Conservation (phyloP, 306 rosid genomes). For the Prinsepia uniflora region DNA sequence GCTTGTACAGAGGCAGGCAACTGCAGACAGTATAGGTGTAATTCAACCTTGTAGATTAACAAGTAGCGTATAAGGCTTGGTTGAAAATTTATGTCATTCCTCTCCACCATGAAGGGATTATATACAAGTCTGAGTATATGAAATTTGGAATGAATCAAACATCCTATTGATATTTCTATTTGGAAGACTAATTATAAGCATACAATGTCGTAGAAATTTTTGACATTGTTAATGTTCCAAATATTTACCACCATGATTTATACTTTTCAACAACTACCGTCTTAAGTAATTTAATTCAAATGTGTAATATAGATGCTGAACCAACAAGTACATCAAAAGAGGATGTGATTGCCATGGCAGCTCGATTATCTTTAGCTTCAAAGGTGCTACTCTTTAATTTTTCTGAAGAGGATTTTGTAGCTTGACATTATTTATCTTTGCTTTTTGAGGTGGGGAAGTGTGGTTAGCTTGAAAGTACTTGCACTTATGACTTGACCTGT, state of each 20-base stretch:
- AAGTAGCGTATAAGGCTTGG: not conserved
- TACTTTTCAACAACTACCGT: conserved; percentile 1
- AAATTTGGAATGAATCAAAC: not conserved
- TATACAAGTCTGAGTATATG: not conserved
- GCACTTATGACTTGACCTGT: not conserved
- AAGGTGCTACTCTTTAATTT: conserved; percentile 47
- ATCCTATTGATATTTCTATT: not conserved
- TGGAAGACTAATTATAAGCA: not conserved
- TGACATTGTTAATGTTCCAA: not conserved
- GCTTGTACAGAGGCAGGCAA: not conserved
- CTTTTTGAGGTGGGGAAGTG: conserved; percentile 6
- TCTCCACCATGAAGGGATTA: not conserved
- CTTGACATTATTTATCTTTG: not conserved
- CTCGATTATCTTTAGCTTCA: conserved; percentile 75
- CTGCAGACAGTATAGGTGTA: not conserved
- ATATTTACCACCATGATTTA: not conserved
- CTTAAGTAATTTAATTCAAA: conserved; percentile 18
- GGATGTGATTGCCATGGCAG: conserved; percentile 64
- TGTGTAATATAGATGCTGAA: conserved; percentile 54
- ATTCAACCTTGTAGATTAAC: not conserved
- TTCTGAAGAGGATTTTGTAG: not conserved
- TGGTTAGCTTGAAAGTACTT: not conserved
- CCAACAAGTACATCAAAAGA: conserved; percentile 47
- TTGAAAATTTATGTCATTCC: not conserved
- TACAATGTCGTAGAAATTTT: not conserved